Evolutionary conservation across 1,284 basidiomycete genomes (phyloP).

Genomic region (Spongispora temasekensis): DNA sequence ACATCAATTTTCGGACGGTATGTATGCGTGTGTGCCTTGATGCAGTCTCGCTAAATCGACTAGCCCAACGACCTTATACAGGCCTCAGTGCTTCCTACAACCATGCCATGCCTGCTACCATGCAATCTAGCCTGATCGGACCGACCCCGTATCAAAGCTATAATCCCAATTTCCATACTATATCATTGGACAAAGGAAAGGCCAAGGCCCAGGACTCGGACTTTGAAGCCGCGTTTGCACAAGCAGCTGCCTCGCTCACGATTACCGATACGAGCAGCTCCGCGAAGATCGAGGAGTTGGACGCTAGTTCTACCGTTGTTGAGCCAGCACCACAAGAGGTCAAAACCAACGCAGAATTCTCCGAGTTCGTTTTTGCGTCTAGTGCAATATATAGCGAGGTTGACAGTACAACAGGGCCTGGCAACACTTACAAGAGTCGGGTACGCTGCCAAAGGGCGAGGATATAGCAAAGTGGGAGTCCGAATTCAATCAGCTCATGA

Average conservation of each 20-base stretch:
- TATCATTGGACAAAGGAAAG: conserved; percentile 55
- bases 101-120: conserved; percentile 27
- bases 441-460: conserved; percentile 55
- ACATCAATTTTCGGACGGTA: conserved; percentile 26
- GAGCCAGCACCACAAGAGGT: conserved; percentile 36
- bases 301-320: conserved; percentile 42
- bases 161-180: conserved; percentile 16
- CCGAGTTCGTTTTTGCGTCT: conserved; percentile 45
- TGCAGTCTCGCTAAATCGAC: conserved; percentile 2
- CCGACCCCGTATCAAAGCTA: conserved; percentile 37
- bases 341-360: conserved; percentile 41
- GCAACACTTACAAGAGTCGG: conserved; percentile 59
- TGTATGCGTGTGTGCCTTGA: conserved; percentile 10
- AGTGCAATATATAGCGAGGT: too few relatives aligned
- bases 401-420: conserved; percentile 48
- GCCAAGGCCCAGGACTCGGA: conserved; percentile 75
- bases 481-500: conserved; percentile 83
- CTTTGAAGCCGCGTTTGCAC: conserved; percentile 76
- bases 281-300: conserved; percentile 55
- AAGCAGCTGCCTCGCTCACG: conserved; percentile 51
- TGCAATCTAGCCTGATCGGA: conserved; percentile 31
- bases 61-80: conserved; percentile 24
- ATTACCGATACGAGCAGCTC: conserved; percentile 46
- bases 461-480: conserved; percentile 87
- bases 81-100: conserved; percentile 27